phyloP scores from a whole-genome alignment of 2,329 filamentous ascomycete species.

The Cladosporium sp. region DNA sequence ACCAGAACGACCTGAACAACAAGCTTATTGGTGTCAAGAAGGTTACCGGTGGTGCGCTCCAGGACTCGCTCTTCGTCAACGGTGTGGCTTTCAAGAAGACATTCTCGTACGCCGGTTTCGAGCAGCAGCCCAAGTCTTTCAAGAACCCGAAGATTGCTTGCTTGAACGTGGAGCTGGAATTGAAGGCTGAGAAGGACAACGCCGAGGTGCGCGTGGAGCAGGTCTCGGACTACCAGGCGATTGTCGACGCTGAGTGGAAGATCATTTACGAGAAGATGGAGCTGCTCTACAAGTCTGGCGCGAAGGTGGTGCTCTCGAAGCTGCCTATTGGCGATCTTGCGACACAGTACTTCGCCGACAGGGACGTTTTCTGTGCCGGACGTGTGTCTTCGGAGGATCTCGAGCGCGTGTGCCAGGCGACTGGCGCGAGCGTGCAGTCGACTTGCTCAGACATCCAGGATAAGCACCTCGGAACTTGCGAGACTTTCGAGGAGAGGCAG shows the following conservation, averaged over 20 bases:
- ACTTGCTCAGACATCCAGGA: slow-evolving; percentile 92
- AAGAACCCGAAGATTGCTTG: slow-evolving; percentile 92
- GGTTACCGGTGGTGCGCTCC: slow-evolving; percentile 90
- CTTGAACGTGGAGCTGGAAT: slow-evolving; percentile 93
- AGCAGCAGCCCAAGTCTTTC: slow-evolving; percentile 97
- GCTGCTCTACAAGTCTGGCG: slow-evolving; percentile 84
- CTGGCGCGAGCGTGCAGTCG: slow-evolving; percentile 84
- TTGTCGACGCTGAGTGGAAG: slow-evolving; percentile 98
- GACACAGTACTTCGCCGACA: slow-evolving; percentile 91
- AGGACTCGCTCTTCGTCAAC: slow-evolving; percentile 94
- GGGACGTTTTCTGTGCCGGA: slow-evolving; percentile 96
- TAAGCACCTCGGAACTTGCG: slow-evolving; percentile 76
- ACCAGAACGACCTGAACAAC: slow-evolving; percentile 95
- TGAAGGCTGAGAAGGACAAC: slow-evolving; percentile 99
- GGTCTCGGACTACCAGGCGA: slow-evolving; percentile 97
- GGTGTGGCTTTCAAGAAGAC: slow-evolving; percentile 99
- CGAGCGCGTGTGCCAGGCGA: slow-evolving; percentile 92
- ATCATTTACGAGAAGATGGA: slow-evolving; percentile 99
- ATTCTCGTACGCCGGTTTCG: slow-evolving; percentile 97
- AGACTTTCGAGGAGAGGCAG: slow-evolving; percentile 87
- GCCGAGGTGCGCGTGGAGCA: slow-evolving; percentile 97
- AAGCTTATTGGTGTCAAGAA: slow-evolving; percentile 98
- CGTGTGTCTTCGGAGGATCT: slow-evolving; percentile 87
- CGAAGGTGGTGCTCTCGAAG: slow-evolving; percentile 96
- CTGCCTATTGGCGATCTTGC: slow-evolving; percentile 95